Evolutionary conservation across 305 asterid species (phyloP), one percentile per base, ranked within the genome.

Genomic region (Petunia hybrid): DNA sequence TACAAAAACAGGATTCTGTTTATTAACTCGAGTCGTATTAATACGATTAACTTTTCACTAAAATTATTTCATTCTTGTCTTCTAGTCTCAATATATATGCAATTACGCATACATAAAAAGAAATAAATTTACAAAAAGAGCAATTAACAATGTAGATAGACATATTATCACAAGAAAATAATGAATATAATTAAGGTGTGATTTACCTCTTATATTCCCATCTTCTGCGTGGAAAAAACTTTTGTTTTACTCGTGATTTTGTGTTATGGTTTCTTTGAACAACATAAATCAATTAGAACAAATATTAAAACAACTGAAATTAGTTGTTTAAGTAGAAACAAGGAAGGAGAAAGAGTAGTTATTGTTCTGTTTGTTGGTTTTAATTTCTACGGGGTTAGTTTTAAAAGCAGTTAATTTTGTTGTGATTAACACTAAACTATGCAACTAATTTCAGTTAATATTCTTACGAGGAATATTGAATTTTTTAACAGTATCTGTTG

Each of bases 361-460:
- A 41, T 57, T 14, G 41, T 60, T 84, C 75, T 67, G 79, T 84
- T 80, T 65, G 78, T 73, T 73, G 36, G 64, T 74, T 53, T 53
- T 53, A 62, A n/a, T n/a, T 67, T 83, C 73, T 67, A 13, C 8
- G 46, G 81, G 78, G 82, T 87, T 87, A 80, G 89, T 85, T 89
- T 85, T 38, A 64, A 70, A 88, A 87, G 64, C 82, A 39, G 90
- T 91, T 89, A 89, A 84, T 84, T 85, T 87, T 85, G 89, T 88
- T 87, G 77, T 76, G 62, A 76, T 2, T 56, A 61, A 77, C 31
- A 22, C 40, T 62, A 84, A 90, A 48, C 6, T 81, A 41, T 73
- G 38, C 57, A 63, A 48, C 80, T 45, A 61, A 60, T 2, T 68
- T 68, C 31, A 67, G 81, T 75, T 81, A 62, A 55, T 14, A 36